These are phyloP conservation scores for Salix viminalis DNA, from an alignment of 345 rosid genomes.

Conservation along the genomic window DNA sequence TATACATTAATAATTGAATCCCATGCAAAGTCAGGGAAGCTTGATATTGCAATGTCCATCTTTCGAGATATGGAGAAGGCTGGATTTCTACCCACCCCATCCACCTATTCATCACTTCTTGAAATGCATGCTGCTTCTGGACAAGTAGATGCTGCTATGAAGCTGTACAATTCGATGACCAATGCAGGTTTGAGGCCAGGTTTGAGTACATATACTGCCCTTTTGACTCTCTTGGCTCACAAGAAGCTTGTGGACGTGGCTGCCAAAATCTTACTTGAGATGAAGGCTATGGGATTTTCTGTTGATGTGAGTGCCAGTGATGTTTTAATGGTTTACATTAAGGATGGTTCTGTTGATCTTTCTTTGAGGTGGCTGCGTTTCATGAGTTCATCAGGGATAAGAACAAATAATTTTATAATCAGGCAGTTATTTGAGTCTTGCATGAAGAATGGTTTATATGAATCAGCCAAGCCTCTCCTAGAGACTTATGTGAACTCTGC, in stretches of 20 bases:
- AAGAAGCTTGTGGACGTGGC: conserved; percentile 93
- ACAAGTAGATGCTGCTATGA: conserved; percentile 92
- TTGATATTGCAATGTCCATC: conserved; percentile 76
- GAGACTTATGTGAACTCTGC: conserved; percentile 78
- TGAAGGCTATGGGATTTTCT: conserved; percentile 92
- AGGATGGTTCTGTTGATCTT: conserved; percentile 84
- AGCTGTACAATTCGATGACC: conserved; percentile 87
- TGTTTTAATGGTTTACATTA: conserved; percentile 89
- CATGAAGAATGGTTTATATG: conserved; percentile 79
- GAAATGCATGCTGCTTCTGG: conserved; percentile 95
- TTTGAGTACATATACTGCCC: conserved; percentile 73
- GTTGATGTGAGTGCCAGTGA: conserved; percentile 93
- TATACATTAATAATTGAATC: conserved; percentile 82
- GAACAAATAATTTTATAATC: conserved; percentile 85
- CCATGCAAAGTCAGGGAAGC: conserved; percentile 97
- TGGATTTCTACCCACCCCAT: conserved; percentile 87
- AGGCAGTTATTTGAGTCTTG: conserved; percentile 93
- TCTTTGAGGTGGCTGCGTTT: conserved; percentile 92
- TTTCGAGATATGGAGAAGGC: conserved; percentile 90
- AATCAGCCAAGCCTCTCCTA: conserved; percentile 86
- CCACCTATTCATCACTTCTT: conserved; percentile 85
- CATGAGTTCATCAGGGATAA: conserved; percentile 91
- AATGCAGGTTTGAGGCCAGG: conserved; percentile 90
- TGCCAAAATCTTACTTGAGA: conserved; percentile 86
- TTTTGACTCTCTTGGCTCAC: conserved; percentile 75